phyloP scores from a whole-genome alignment of 1,139 yeast genomes.

The Candida tropicalis region DNA sequence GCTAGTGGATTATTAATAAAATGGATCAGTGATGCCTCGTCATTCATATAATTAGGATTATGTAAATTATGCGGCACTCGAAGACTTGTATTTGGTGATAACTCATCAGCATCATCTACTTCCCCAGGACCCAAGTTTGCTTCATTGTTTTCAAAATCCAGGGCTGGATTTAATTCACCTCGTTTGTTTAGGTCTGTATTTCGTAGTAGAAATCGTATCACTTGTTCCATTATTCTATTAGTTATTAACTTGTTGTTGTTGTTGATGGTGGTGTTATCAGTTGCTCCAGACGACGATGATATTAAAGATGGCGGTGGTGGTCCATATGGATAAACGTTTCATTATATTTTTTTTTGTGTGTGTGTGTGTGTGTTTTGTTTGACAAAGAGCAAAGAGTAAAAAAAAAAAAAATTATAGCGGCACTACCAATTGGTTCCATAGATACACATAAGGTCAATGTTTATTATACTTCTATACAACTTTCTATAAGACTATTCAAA shows the following conservation, averaged over 20 bases:
- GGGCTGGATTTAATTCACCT: background rate
- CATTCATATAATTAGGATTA: conserved; percentile 2
- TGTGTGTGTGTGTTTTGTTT: background rate
- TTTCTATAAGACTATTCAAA: no score
- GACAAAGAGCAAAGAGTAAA: background rate
- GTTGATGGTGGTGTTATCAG: no score
- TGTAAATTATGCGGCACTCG: background rate
- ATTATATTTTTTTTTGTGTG: background rate
- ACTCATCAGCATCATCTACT: background rate
- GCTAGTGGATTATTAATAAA: conserved; percentile 1
- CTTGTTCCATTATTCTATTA: background rate
- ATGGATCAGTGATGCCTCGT: background rate
- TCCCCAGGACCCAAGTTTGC: no score
- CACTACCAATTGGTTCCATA: conserved; percentile 1
- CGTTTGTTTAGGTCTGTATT: background rate
- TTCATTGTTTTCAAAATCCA: background rate
- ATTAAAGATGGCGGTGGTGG: background rate
- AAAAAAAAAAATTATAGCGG: background rate
- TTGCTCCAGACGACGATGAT: no score
- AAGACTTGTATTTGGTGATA: conserved; percentile 1
- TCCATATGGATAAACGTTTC: background rate
- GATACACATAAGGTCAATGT: no score
- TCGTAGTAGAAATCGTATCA: background rate
- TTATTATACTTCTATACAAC: no score
- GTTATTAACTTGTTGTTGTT: no score